Percentiles rank a stretch among this genome's conserved stretches.
Evolutionary conservation across 1,139 yeast genomes (phyloP).

Genomic region (Arxiozyma bovina): DNA sequence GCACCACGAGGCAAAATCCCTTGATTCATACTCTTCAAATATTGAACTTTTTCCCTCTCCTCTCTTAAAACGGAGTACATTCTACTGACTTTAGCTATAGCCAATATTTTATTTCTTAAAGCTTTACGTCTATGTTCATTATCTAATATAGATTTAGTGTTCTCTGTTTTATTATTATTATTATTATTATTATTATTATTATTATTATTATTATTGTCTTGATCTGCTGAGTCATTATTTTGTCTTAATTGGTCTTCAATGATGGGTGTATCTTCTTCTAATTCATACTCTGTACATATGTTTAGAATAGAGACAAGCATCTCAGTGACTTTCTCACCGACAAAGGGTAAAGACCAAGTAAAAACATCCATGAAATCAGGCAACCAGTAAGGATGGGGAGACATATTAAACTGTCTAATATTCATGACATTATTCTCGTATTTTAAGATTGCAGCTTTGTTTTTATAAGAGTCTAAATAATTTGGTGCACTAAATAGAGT

Average conservation of each 20-base stretch:
- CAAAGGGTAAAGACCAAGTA: constrained; percentile 96
- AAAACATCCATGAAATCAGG: constrained; percentile 97
- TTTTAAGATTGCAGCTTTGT: constrained; percentile 90
- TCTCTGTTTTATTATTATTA: not conserved
- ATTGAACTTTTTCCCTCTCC: constrained; percentile 82
- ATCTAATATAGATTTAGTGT: constrained; percentile 19
- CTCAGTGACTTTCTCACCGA: constrained; percentile 93
- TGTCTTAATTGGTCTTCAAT: constrained; percentile 21
- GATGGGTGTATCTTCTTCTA: constrained; percentile 47
- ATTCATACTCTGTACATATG: constrained; percentile 91
- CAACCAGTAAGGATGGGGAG: constrained; percentile 95
- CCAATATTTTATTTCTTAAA: constrained; percentile 79
- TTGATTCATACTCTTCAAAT: constrained; percentile 60
- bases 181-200: not conserved
- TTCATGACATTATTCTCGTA: constrained; percentile 91
- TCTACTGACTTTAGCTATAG: constrained; percentile 88
- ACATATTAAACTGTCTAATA: constrained; percentile 84
- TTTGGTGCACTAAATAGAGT: constrained; percentile 96
- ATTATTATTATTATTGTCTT: not conserved
- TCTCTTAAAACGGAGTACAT: constrained; percentile 87
- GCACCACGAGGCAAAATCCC: constrained; percentile 83
- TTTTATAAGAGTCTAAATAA: constrained; percentile 85
- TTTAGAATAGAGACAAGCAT: constrained; percentile 85
- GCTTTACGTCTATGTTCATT: constrained; percentile 39
- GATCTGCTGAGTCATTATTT: not conserved